Base-by-base conservation (phyloP, 163 green algal species). In the Scenedesmus sp. region DNA sequence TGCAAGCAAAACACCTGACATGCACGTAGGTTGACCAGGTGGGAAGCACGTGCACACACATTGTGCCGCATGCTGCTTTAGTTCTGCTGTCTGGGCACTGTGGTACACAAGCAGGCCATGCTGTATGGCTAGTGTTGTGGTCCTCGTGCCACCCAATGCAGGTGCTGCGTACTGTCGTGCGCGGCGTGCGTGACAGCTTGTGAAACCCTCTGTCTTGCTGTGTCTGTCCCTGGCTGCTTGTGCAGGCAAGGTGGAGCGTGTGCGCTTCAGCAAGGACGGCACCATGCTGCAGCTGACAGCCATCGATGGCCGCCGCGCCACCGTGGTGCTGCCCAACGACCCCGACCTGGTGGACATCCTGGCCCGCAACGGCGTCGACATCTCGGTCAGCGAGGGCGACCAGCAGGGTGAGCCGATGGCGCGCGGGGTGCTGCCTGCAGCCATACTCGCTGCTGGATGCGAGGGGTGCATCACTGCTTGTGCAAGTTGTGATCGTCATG, bases 321-420 rank as follows among this genome's bases (percentile, higher is more conserved):
- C 96, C n/a, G 98, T 99, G 16, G 96, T 98, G 46, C 95, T 99
- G 59, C 98, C 98, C 40, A 99, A 99, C 91, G 98, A 99, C 94
- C 98, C 98, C 30, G 98, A 99, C 49, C 96, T 99, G 49, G 98
- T 99, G 0, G 98, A 99, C 92, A 99, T 99, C 92, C 95, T 99
- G 35, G 98, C 98, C 26, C 97, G 96, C 91, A 99, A 98, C 91
- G 98, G 98, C 51, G 98, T 99, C 9, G 98, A 99, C 93, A 99
- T 99, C 93, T 98, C 95, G 37, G 98, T 99, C 22, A 97, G 94
- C 33, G 98, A 99, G 96, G 98, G 98, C 72, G 98, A 99, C 53
- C 96, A 97, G 93, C 95, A 96, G 91, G 85, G 65, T 76, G 2
- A 76, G 65, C 16, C 16, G 4, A 6, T 26, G 1, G 12, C 33